Evolutionary conservation across 192 early-diverging fungal genomes (phyloP).

Genomic region (Podila minutissima): DNA sequence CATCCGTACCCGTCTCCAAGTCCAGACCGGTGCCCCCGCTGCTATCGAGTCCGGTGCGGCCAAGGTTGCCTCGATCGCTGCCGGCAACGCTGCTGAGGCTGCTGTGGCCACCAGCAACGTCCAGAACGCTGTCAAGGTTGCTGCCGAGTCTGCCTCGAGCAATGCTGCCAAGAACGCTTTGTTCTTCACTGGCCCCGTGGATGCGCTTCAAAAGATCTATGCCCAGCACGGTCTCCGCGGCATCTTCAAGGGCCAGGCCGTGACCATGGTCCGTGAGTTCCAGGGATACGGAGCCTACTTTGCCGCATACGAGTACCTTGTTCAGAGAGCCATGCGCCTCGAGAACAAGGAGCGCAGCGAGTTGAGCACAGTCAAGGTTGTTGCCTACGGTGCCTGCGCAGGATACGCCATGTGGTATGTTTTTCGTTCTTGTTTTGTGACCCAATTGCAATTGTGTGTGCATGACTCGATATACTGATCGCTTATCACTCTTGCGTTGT

Average conservation of each 20-base stretch:
- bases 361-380: constrained; percentile 81
- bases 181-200: constrained; percentile 79
- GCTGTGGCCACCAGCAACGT: constrained; percentile 2
- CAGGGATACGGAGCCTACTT: constrained; percentile 96
- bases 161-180: constrained; percentile 33
- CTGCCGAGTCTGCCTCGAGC: not conserved
- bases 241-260: constrained; percentile 90
- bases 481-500: not conserved
- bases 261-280: constrained; percentile 90
- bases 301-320: constrained; percentile 88
- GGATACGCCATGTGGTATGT: constrained; percentile 83
- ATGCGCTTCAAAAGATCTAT: constrained; percentile 87
- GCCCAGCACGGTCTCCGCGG: constrained; percentile 76
- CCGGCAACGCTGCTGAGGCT: not conserved
- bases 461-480: not conserved
- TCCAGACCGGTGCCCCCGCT: constrained; percentile 74
- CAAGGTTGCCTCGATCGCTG: constrained; percentile 15
- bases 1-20: constrained; percentile 94
- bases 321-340: constrained; percentile 80
- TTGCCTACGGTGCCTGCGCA: constrained; percentile 82
- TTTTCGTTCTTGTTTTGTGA: not conserved
- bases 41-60: constrained; percentile 20
- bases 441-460: not conserved
- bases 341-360: constrained; percentile 66
- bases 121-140: not conserved